These are phyloP conservation scores for Phytophthora megakarya DNA, from an alignment of 352 stramenopile species.

Conservation along the genomic window DNA sequence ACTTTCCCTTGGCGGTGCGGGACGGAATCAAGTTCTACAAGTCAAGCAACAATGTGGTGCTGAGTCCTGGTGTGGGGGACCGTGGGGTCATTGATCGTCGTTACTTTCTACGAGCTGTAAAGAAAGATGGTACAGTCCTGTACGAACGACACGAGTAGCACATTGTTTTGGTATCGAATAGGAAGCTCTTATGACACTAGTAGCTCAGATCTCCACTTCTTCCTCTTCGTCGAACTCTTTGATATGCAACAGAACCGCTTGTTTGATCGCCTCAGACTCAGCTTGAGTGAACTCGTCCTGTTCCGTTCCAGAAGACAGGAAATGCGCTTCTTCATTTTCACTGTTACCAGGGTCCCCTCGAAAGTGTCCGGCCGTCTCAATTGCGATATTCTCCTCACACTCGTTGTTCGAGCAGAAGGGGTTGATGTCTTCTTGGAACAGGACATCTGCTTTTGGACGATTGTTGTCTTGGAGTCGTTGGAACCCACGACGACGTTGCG, in stretches of 20 bases:
- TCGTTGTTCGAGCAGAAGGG: constrained; percentile 54
- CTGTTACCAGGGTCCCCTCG: constrained; percentile 26
- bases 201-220: constrained; percentile 24
- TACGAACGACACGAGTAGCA: constrained; percentile 45
- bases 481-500: constrained; percentile 33
- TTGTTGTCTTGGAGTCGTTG: constrained; percentile 43
- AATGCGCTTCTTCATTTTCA: constrained; percentile 27
- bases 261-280: constrained; percentile 32
- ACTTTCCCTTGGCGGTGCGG: constrained; percentile 53
- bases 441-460: neutral
- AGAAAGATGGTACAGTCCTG: constrained; percentile 52
- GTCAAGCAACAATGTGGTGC: constrained; percentile 85
- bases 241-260: constrained; percentile 34
- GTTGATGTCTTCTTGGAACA: constrained; percentile 73
- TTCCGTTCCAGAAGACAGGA: constrained; percentile 22
- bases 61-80: constrained; percentile 63
- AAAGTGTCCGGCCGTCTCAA: constrained; percentile 46
- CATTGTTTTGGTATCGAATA: neutral
- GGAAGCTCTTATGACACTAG: neutral
- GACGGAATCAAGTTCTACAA: constrained; percentile 85
- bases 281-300: constrained; percentile 17
- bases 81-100: constrained; percentile 47
- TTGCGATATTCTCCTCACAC: constrained; percentile 29
- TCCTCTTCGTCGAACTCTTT: constrained; percentile 32
- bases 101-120: constrained; percentile 74